Evolutionary conservation across 345 rosid genomes (phyloP).

Genomic region (Melaleuca alternifolia): DNA sequence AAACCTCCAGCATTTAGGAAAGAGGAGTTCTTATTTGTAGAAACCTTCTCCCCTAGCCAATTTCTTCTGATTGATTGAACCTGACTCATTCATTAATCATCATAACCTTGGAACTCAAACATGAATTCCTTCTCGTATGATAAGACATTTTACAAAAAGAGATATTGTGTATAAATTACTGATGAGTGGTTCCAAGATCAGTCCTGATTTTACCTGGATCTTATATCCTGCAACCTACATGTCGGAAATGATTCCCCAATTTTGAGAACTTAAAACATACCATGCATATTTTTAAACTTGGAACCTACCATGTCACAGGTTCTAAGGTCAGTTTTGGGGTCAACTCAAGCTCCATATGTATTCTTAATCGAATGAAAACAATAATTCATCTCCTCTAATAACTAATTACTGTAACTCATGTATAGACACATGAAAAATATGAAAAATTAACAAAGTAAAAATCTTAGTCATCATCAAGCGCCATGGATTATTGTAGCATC

Average conservation of each 20-base stretch:
- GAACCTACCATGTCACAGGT: rapidly evolving
- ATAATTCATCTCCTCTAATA: neutral
- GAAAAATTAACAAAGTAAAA: neutral
- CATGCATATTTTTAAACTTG: rapidly evolving
- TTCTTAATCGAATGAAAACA: neutral
- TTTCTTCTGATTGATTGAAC: too few species aligned
- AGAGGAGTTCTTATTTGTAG: neutral
- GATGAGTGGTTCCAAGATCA: too few species aligned
- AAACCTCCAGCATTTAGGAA: too few species aligned
- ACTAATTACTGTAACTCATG: neutral
- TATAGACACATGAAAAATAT: neutral
- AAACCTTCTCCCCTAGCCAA: neutral
- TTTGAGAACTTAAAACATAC: too few species aligned
- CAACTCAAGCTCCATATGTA: neutral
- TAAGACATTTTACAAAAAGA: neutral
- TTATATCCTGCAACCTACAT: too few species aligned
- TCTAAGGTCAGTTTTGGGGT: rapidly evolving
- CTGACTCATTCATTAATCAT: too few species aligned
- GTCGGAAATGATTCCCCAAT: too few species aligned
- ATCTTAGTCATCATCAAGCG: too few species aligned
- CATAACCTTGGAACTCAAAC: neutral
- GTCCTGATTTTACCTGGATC: too few species aligned
- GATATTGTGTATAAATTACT: neutral
- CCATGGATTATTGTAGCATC: too few species aligned
- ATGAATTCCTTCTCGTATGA: neutral